Conservation (phyloP, 805 yeast genomes). For the Wickerhamiella occidentalis region DNA sequence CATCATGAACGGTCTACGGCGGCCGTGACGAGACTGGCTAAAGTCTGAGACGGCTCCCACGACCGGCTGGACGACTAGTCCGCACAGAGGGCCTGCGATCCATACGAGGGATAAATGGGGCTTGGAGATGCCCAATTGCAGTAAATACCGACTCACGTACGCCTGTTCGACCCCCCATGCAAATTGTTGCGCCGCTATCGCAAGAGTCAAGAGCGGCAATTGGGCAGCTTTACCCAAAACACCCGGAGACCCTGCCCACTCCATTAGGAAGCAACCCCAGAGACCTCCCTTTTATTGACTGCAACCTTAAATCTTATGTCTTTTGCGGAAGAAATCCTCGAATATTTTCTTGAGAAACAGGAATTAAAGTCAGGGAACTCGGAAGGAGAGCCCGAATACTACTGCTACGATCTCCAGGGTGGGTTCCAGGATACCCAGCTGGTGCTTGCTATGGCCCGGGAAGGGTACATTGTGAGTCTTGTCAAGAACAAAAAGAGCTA, state of each 20-base stretch:
- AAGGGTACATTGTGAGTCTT: constrained; percentile 6
- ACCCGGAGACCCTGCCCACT: constrained; percentile 21
- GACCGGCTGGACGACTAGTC: constrained; percentile 51
- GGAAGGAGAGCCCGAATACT: constrained; percentile 6
- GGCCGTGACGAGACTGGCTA: constrained; percentile 30
- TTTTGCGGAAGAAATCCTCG: background rate
- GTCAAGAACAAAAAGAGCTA: background rate
- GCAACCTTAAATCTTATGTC: too few species aligned
- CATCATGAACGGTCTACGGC: constrained; percentile 46
- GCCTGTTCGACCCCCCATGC: constrained; percentile 59
- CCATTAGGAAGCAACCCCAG: constrained; percentile 12
- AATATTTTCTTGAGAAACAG: background rate
- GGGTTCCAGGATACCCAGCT: constrained; percentile 6
- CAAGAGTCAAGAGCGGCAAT: constrained; percentile 23
- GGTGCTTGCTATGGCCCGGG: constrained; percentile 8
- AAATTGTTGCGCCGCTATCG: constrained; percentile 46
- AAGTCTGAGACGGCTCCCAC: constrained; percentile 47
- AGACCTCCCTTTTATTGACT: too few species aligned
- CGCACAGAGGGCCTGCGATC: constrained; percentile 58
- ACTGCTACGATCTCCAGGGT: background rate
- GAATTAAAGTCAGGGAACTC: background rate
- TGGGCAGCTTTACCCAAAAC: constrained; percentile 15
- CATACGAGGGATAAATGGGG: constrained; percentile 44
- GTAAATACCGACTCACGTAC: constrained; percentile 48
- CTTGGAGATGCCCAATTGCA: constrained; percentile 52